Base-by-base conservation (phyloP, 306 rosid species). In the Purshia tridentata region DNA sequence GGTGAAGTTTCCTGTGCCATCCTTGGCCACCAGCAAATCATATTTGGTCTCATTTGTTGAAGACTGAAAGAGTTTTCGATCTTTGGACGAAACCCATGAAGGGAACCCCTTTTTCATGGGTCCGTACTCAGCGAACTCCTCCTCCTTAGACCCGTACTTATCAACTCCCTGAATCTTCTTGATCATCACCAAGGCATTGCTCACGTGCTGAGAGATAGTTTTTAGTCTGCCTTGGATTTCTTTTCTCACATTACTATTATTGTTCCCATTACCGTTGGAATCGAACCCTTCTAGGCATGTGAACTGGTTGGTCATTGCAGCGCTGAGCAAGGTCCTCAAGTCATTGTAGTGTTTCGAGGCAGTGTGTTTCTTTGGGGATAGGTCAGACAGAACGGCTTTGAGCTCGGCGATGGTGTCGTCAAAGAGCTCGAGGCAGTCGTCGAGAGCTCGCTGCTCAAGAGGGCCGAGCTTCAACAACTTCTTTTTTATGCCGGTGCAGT, bases 271-370 rank as follows among this genome's bases (percentile, higher is more conserved):
- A 9, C 29, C 8, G 22, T 81, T 58, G 58, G 73, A 58, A 0
- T 83, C 83, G 29, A 93, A 86, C 22, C 97, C 98, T 20, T 93
- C 98, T 0, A 91, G 86, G n/a, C 97, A 91, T 61, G 98, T 93
- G 88, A 80, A 78, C 60, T 91, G 74, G 63, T 93, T 93, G 4
- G 98, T 93, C 90, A 93, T 91, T 14, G 98, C 94, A 0, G 84
- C 96, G 42, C 98, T 93, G 0, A 93, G 75, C 7, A 89, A 57
- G 0, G 96, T 89, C 80, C 83, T 89, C 44, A 77, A 40, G 61
- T 89, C 68, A 37, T 72, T 73, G 79, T 81, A 80, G 8, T 72
- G 65, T 10, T 20, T 41, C 4, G 81, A 65, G 5, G 71, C 64
- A 8, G 85, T 29, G 8, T 29, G 23, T 9, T 61, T 42, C 67